Evolutionary conservation across 352 stramenopile genomes (phyloP).

Genomic region (Globisporangium takayamanum): DNA sequence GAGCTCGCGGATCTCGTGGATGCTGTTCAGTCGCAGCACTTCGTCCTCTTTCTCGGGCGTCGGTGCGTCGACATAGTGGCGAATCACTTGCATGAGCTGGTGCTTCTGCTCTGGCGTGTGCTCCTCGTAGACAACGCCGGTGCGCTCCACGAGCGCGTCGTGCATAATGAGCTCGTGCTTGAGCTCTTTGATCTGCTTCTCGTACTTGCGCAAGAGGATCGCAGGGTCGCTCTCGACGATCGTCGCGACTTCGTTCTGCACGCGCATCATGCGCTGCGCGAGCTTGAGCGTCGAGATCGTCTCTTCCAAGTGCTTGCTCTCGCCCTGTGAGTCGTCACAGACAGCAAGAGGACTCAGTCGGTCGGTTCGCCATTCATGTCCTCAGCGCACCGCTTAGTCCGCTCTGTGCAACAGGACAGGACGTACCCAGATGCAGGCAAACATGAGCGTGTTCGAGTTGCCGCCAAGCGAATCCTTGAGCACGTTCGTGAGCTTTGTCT

Average conservation of each 20-base stretch:
- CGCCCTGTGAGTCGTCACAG: conserved; percentile 28
- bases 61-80: conserved; percentile 68
- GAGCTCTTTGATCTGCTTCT: conserved; percentile 88
- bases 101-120: conserved; percentile 90
- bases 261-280: conserved; percentile 91
- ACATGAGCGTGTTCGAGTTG: conserved; percentile 94
- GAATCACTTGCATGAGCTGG: conserved; percentile 59
- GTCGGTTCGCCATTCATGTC: no score
- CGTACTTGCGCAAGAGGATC: conserved; percentile 86
- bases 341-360: background rate
- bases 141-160: conserved; percentile 88
- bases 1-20: conserved; percentile 90
- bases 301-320: conserved; percentile 89
- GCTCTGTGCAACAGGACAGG: background rate
- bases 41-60: conserved; percentile 69
- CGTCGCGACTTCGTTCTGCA: conserved; percentile 85
- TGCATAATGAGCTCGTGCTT: conserved; percentile 93
- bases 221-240: conserved; percentile 85
- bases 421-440: conserved; percentile 88
- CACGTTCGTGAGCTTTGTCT: conserved; percentile 94
- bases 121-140: conserved; percentile 79
- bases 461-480: conserved; percentile 92
- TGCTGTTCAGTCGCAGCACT: conserved; percentile 65
- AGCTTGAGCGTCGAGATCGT: conserved; percentile 92
- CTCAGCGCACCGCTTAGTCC: no score